Conservation (phyloP, 116 monocot species). For the Posidonia oceanica region DNA sequence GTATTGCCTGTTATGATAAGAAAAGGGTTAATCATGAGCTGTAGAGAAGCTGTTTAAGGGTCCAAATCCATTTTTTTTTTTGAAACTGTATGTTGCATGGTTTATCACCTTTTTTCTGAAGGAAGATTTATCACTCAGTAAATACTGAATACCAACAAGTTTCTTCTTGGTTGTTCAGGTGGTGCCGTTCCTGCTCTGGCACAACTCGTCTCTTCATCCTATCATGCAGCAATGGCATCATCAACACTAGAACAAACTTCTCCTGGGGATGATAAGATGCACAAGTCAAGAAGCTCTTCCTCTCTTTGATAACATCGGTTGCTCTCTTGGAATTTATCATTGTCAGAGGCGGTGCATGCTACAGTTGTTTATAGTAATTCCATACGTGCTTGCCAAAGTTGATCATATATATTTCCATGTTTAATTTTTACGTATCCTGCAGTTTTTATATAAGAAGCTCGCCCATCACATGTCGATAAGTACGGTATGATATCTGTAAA, state of each 20-base stretch:
- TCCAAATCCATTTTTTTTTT: neutral
- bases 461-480: no score
- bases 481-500: no score
- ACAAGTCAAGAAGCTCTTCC: constrained; percentile 34
- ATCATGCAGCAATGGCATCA: constrained; percentile 34
- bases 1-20: neutral
- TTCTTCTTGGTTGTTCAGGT: constrained; percentile 14
- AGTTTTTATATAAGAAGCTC: no score
- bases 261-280: constrained; percentile 28
- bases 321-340: neutral
- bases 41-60: neutral
- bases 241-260: constrained; percentile 10
- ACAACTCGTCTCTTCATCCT: constrained; percentile 44
- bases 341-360: no score
- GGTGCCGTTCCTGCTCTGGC: constrained; percentile 57
- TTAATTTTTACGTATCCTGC: no score
- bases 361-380: no score
- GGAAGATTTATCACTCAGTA: neutral
- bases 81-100: neutral
- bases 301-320: constrained; percentile 7
- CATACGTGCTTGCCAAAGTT: no score
- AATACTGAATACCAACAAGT: no score
- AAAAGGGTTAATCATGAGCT: neutral
- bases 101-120: neutral
- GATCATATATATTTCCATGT: no score